Evolutionary conservation across 2,329 filamentous ascomycete species (phyloP).

Genomic region (Aureobasidium mangrovei): DNA sequence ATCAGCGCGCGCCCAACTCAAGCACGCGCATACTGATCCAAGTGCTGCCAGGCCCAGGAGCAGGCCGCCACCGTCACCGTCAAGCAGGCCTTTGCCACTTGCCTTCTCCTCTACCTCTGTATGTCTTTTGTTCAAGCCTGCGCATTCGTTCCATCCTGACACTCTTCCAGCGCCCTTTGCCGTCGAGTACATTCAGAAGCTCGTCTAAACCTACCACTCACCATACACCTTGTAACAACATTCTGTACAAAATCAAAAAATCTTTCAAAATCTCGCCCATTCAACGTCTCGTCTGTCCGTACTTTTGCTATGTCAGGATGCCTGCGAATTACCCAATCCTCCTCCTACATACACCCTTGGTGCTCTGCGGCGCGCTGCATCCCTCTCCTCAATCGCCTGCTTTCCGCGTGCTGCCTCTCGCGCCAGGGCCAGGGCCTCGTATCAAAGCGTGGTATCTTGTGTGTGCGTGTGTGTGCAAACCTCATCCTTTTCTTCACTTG

Average conservation of each 20-base stretch:
- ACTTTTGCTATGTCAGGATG: too few species aligned
- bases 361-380: too few species aligned
- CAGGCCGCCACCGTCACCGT: constrained; percentile 58
- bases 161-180: constrained; percentile 43
- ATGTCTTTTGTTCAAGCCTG: constrained; percentile 29
- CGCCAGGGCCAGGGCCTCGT: background rate
- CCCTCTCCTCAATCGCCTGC: too few species aligned
- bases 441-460: background rate
- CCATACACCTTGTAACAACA: constrained; percentile 8
- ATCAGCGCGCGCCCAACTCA: background rate
- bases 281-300: too few species aligned
- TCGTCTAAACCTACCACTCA: constrained; percentile 26
- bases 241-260: background rate
- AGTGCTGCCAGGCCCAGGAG: constrained; percentile 44
- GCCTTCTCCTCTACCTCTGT: constrained; percentile 69
- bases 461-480: background rate
- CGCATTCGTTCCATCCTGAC: background rate
- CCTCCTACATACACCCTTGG: too few species aligned
- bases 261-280: too few species aligned
- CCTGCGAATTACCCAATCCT: too few species aligned
- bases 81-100: constrained; percentile 56
- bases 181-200: constrained; percentile 45
- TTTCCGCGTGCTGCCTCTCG: too few species aligned
- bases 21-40: constrained; percentile 3
- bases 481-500: background rate